Conservation (phyloP, 805 yeast species). For the Hanseniaspora taiwanica region DNA sequence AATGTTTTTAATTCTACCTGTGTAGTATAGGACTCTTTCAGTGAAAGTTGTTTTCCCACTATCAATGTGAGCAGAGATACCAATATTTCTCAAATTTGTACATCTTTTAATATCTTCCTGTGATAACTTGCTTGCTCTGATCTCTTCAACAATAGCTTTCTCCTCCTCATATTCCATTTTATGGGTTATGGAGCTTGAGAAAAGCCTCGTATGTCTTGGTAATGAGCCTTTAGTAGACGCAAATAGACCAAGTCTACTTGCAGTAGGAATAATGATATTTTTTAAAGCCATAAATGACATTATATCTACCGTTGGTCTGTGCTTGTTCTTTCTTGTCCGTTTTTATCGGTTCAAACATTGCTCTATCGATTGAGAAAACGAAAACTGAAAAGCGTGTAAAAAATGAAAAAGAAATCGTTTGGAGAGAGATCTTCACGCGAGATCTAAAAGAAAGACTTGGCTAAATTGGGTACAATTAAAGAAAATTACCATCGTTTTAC, state of each 20-base stretch:
- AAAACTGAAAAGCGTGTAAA: too few species aligned
- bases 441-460: too few species aligned
- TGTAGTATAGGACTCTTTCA: conserved; percentile 89
- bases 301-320: too few species aligned
- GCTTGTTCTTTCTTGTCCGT: too few species aligned
- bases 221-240: too few species aligned
- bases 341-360: too few species aligned
- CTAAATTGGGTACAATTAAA: too few species aligned
- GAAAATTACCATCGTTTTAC: too few species aligned
- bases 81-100: conserved; percentile 72
- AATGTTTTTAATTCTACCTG: conserved; percentile 93
- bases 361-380: too few species aligned
- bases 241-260: not conserved
- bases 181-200: not conserved
- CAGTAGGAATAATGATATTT: not conserved
- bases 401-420: too few species aligned
- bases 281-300: not conserved
- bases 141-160: conserved; percentile 50
- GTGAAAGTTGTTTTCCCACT: conserved; percentile 98
- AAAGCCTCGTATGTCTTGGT: not conserved
- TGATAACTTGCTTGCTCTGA: conserved; percentile 31
- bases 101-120: conserved; percentile 41
- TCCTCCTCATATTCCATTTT: conserved; percentile 54
- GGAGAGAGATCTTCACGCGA: too few species aligned
- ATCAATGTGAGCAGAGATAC: conserved; percentile 96